Conservation (phyloP, 2,329 filamentous ascomycete species). For the Sclerotinia spermophila region DNA sequence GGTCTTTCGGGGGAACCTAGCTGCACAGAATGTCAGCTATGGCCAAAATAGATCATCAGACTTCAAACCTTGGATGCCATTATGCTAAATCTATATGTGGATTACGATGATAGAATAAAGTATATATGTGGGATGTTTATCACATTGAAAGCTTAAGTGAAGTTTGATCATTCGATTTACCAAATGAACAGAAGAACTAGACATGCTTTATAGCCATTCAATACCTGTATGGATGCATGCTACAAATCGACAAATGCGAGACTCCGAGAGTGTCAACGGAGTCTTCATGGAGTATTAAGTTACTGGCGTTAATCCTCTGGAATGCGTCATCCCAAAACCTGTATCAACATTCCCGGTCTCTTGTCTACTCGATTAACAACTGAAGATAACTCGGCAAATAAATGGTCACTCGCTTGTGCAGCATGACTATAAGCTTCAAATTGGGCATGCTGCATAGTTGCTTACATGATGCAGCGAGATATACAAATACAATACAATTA, state of each 20-base stretch:
- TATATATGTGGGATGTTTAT: not conserved
- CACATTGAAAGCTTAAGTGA: not conserved
- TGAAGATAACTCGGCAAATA: not conserved
- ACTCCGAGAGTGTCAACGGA: not conserved
- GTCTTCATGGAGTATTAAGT: not conserved
- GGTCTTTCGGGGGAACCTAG: constrained; percentile 19
- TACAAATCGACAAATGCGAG: not conserved
- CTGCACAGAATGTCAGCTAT: constrained; percentile 3
- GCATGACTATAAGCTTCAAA: not conserved
- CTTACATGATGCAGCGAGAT: not conserved
- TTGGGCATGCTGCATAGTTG: not conserved
- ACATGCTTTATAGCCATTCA: not conserved
- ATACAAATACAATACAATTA: not conserved
- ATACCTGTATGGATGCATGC: not conserved
- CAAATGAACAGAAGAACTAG: not conserved
- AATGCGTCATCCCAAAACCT: not conserved
- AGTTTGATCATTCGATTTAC: not conserved
- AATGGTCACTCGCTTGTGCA: not conserved
- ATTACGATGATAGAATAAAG: not conserved
- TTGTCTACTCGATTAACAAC: not conserved
- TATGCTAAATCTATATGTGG: not conserved
- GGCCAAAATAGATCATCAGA: not conserved
- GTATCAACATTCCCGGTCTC: too few species aligned
- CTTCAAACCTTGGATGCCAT: constrained; percentile 12
- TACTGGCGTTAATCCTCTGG: not conserved